phyloP scores from a whole-genome alignment of 108 stramenopile genomes.

The Pseudonitzschia multiseries region DNA sequence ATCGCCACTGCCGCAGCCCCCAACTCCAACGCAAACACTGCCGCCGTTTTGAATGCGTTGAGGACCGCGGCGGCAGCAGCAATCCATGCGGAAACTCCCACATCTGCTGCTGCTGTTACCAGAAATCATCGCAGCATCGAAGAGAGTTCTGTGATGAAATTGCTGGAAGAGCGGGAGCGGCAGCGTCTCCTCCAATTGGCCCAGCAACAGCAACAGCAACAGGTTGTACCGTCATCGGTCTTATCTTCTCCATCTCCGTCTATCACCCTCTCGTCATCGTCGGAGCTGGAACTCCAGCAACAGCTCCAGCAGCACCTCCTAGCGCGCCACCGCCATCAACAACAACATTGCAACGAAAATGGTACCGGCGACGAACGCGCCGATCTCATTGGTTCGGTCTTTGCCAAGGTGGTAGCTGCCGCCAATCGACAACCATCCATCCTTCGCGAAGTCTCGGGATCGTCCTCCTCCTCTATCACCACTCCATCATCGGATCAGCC shows the following conservation, averaged over 20 bases:
- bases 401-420: conserved; percentile 5
- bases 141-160: neutral
- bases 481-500: neutral
- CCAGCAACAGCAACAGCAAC: neutral
- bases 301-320: neutral
- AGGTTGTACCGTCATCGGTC: neutral
- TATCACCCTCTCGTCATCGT: neutral
- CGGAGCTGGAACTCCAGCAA: neutral
- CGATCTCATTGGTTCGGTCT: conserved; percentile 20
- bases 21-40: no score
- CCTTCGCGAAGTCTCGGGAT: neutral
- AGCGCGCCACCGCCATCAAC: neutral
- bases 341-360: neutral
- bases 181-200: neutral
- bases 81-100: neutral
- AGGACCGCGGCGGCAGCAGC: neutral
- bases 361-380: neutral
- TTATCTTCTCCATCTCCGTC: neutral
- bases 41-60: no score
- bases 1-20: no score
- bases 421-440: neutral
- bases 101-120: neutral
- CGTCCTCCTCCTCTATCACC: no score
- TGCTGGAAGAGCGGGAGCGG: conserved; percentile 13
- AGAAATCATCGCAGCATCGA: neutral